Evolutionary conservation across 495 filamentous ascomycete species (phyloP), one percentile per base, ranked within the genome.

Genomic region (Paragyromitra xinjiangensis): DNA sequence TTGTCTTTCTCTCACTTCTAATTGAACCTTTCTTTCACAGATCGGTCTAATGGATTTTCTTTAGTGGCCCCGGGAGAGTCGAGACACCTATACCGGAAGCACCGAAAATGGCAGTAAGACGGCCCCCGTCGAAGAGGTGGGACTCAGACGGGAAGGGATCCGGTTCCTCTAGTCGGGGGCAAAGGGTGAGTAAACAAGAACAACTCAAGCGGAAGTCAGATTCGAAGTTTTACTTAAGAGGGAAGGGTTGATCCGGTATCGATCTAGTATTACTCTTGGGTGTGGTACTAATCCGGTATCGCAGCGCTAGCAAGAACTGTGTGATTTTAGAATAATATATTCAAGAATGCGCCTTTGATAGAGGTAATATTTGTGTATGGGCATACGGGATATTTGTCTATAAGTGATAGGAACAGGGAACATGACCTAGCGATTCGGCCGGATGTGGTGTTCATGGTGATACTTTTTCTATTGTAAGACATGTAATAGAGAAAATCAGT

Each of bases 1-100:
- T 81, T 65, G 83, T 64, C n/a, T 34, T 59, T 44, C 50, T 12
- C 37, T 26, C 44, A 26, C 34, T 59, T 69, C 29, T 37, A 14
- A 11, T 56, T 26, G 14, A 16, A 12, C 34, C 5, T 12, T 29
- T 16, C 24, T 11, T n/a, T 51, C 12, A 14, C 9, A 6, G 45
- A 14, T 56, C 24, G 16, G 24, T 56, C 71, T 67, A 45, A 73
- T 19, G 8, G 11, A 7, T 68, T 26, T 3, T 55, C 16, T 55
- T 37, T 22, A 71, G 69, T 12, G 69, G 69, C 3, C 58, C 69
- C 51, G 69, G 69, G n/a, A 22, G 16, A 44, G 67, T 69, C 22
- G 22, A 61, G 16, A 45, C 67, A 37, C 1, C 22, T 16, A 48
- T 69, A 14, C 56, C 56, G 14, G 56, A 61, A 61, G 16, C 37